Conservation (phyloP, 2,329 filamentous ascomycete species). For the Verticillium tricorpus region DNA sequence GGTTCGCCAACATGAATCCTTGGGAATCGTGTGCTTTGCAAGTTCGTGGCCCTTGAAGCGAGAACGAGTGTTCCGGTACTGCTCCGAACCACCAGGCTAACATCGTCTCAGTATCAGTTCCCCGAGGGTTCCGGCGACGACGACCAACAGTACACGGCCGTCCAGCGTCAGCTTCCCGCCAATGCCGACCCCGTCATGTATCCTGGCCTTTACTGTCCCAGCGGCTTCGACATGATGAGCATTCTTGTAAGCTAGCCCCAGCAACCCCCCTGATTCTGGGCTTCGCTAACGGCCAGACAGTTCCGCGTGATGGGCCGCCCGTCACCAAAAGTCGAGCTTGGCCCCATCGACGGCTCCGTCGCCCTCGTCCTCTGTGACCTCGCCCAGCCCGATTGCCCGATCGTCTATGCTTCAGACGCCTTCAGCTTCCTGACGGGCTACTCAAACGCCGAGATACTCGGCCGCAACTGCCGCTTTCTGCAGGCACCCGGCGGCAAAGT, state of each 20-base stretch:
- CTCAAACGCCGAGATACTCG: conserved; percentile 66
- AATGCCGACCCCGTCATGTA: conserved; percentile 46
- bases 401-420: conserved; percentile 79
- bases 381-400: conserved; percentile 66
- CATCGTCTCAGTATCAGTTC: conserved; percentile 18
- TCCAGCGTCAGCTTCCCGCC: conserved; percentile 6
- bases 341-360: conserved; percentile 78
- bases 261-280: background rate
- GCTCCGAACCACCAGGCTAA: background rate
- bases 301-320: conserved; percentile 63
- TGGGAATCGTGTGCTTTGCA: conserved; percentile 30
- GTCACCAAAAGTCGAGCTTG: conserved; percentile 73
- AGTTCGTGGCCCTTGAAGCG: conserved; percentile 16
- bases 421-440: conserved; percentile 81
- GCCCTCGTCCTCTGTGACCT: conserved; percentile 81
- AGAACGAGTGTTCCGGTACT: background rate
- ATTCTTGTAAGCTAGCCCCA: conserved; percentile 41
- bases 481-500: conserved; percentile 70
- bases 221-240: conserved; percentile 50
- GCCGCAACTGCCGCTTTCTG: conserved; percentile 79
- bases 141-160: conserved; percentile 8
- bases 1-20: conserved; percentile 21
- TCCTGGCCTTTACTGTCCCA: conserved; percentile 50
- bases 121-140: conserved; percentile 16
- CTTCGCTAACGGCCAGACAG: conserved; percentile 22